Percentiles rank a stretch among this genome's conserved stretches.
These are phyloP conservation scores for Halenospora varia DNA, from an alignment of 495 filamentous ascomycete species.

Conservation along the genomic window DNA sequence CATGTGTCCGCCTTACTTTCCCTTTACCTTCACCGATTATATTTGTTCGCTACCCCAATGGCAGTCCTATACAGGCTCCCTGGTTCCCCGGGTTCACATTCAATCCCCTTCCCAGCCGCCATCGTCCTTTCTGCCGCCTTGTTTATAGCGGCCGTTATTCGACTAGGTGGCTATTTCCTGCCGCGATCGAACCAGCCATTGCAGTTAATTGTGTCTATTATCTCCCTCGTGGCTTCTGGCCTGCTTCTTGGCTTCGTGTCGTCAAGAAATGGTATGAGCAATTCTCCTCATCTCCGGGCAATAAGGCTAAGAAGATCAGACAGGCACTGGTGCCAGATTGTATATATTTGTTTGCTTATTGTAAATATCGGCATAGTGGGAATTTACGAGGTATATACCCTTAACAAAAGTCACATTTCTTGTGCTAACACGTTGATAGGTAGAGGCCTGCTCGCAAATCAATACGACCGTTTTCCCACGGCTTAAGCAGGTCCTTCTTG, in stretches of 20 bases:
- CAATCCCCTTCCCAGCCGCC: not conserved
- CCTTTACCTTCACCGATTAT: conserved; percentile 2
- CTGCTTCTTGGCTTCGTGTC: conserved; percentile 3
- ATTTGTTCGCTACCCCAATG: conserved; percentile 3
- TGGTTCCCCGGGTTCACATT: not conserved
- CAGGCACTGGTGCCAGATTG: not conserved
- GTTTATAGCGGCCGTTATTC: conserved; percentile 3
- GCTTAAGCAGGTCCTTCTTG: not conserved
- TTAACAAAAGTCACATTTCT: not conserved
- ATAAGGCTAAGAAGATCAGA: conserved; percentile 3
- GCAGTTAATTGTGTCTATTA: not conserved
- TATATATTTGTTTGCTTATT: conserved; percentile 2
- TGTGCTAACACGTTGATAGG: not conserved
- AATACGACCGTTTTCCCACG: not conserved
- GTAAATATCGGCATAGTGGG: conserved; percentile 5
- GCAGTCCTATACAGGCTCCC: not conserved
- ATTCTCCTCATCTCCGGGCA: not conserved
- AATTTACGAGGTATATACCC: not conserved
- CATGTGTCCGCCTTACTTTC: not conserved
- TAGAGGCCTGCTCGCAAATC: not conserved
- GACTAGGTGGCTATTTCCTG: not conserved
- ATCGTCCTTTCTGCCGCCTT: not conserved
- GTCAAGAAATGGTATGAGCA: not conserved
- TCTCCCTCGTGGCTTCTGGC: not conserved
- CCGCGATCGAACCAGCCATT: not conserved